Percentiles rank a stretch among this genome's conserved stretches.
phyloP scores from a whole-genome alignment of 2,329 filamentous ascomycete species.

The Colletotrichum musicola region DNA sequence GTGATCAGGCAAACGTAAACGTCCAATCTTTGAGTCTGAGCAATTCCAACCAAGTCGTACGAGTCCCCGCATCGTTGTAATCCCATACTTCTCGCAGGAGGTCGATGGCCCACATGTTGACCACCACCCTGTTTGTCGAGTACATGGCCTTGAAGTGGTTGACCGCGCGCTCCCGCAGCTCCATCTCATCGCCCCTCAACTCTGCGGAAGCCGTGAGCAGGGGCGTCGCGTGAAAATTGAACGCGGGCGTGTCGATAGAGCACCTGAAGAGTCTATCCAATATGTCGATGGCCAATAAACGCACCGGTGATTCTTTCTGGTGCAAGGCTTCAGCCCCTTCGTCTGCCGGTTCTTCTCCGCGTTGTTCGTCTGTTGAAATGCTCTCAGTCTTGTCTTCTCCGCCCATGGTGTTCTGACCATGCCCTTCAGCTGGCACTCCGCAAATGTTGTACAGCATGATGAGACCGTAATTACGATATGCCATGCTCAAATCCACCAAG shows the following conservation, averaged over 20 bases:
- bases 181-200: not conserved
- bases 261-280: not conserved
- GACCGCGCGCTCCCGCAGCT: not conserved
- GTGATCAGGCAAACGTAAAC: too few species aligned
- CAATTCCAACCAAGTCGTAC: too few species aligned
- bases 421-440: not conserved
- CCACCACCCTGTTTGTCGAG: not conserved
- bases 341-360: not conserved
- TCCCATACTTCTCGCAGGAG: not conserved
- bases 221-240: constrained; percentile 3
- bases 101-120: constrained; percentile 5
- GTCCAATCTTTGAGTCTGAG: too few species aligned
- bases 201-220: not conserved
- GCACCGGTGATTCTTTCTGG: too few species aligned
- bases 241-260: not conserved
- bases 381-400: too few species aligned
- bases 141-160: constrained; percentile 3
- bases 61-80: too few species aligned
- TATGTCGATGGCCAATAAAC: not conserved
- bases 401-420: too few species aligned
- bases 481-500: not conserved
- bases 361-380: not conserved
- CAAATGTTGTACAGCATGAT: constrained; percentile 2
- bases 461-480: constrained; percentile 7
- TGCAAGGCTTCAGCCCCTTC: not conserved